Evolutionary conservation across 805 yeast genomes (phyloP).

Genomic region (Ogataea pignaliae): DNA sequence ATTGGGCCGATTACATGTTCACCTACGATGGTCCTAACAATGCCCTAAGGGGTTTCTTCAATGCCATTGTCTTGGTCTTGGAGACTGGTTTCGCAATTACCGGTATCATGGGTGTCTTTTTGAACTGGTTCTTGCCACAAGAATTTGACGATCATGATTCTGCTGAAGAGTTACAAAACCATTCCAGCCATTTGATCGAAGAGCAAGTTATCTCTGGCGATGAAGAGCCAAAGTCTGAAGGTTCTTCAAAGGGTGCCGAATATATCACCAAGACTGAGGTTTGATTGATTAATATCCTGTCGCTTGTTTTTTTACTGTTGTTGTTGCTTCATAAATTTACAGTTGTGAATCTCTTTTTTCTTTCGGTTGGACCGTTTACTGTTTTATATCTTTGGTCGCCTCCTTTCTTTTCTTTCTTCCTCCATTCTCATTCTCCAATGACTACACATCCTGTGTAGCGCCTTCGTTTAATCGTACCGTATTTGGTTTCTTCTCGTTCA

Average conservation of each 20-base stretch:
- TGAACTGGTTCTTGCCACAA: conserved; percentile 47
- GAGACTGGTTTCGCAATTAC: conserved; percentile 56
- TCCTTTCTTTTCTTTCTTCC: too few species aligned
- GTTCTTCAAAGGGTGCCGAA: conserved; percentile 14
- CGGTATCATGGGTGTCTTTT: conserved; percentile 48
- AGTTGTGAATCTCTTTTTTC: too few species aligned
- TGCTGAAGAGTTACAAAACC: conserved; percentile 19
- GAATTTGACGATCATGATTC: conserved; percentile 44
- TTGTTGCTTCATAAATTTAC: too few species aligned
- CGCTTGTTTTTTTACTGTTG: too few species aligned
- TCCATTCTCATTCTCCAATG: too few species aligned
- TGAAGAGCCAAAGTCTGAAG: conserved; percentile 6
- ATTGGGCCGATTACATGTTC: conserved; percentile 47
- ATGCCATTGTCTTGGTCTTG: conserved; percentile 52
- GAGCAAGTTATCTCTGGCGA: conserved; percentile 17
- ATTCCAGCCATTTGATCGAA: conserved; percentile 33
- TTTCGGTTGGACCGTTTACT: too few species aligned
- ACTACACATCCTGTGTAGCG: too few species aligned
- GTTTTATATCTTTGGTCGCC: too few species aligned
- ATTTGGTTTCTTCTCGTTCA: too few species aligned
- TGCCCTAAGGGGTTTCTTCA: conserved; percentile 42
- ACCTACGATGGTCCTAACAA: conserved; percentile 45
- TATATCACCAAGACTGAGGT: too few species aligned
- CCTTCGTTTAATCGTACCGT: too few species aligned
- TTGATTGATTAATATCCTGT: too few species aligned